Percentiles rank a stretch among this genome's conserved stretches.
Evolutionary conservation across 208 protist genomes (phyloP).

Genomic region (Porcisia hertigi): DNA sequence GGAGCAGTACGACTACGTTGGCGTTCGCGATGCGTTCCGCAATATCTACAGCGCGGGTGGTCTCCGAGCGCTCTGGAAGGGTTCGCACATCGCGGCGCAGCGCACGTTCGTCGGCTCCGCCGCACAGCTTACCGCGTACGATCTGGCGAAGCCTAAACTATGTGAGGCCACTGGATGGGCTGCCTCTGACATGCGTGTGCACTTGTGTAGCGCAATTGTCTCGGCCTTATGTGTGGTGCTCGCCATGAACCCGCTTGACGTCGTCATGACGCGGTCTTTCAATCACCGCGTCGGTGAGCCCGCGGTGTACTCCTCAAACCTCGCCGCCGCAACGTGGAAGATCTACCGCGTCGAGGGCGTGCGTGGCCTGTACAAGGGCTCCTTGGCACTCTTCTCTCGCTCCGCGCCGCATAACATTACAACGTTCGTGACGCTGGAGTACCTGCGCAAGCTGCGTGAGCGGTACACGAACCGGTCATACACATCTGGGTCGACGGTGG

Average conservation of each 20-base stretch:
- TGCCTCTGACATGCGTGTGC: slow-evolving; percentile 45
- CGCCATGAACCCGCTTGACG: slow-evolving; percentile 63
- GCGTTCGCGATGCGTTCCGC: slow-evolving; percentile 40
- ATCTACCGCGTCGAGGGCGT: slow-evolving; percentile 68
- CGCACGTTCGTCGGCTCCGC: slow-evolving; percentile 48
- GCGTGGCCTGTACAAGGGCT: slow-evolving; percentile 74
- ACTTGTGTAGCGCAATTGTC: slow-evolving; percentile 42
- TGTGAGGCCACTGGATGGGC: slow-evolving; percentile 14
- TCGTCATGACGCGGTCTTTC: slow-evolving; percentile 72
- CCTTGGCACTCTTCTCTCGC: slow-evolving; percentile 50
- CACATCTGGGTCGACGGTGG: slow-evolving; percentile 49
- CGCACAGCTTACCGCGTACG: slow-evolving; percentile 60
- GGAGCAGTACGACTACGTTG: slow-evolving; percentile 55
- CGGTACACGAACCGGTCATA: slow-evolving; percentile 45
- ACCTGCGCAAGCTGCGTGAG: slow-evolving; percentile 51
- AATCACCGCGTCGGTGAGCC: slow-evolving; percentile 31
- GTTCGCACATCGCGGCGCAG: slow-evolving; percentile 36
- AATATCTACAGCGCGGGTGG: slow-evolving; percentile 44
- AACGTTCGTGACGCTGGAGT: slow-evolving; percentile 66
- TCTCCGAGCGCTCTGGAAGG: slow-evolving; percentile 54
- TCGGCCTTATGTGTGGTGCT: slow-evolving; percentile 32
- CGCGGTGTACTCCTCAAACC: slow-evolving; percentile 35
- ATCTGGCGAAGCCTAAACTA: slow-evolving; percentile 35
- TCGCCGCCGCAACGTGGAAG: slow-evolving; percentile 33
- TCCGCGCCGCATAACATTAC: slow-evolving; percentile 63